These are phyloP conservation scores for Colletotrichum aenigma DNA, from an alignment of 2,329 filamentous ascomycete species.

Conservation along the genomic window DNA sequence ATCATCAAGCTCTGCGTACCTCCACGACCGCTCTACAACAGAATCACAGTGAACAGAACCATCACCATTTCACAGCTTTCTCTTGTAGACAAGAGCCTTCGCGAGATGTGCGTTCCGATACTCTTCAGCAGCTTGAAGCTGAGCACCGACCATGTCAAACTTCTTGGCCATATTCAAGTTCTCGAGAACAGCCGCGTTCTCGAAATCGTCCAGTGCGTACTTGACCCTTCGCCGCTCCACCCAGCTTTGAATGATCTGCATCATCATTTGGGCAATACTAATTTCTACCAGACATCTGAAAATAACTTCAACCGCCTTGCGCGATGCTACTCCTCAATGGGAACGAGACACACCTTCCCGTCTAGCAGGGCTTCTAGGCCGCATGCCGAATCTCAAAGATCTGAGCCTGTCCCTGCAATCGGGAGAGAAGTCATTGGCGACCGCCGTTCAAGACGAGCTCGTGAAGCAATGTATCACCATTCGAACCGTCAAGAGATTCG, in stretches of 20 bases:
- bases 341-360: not conserved
- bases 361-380: fast-evolving
- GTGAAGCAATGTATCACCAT: fast-evolving
- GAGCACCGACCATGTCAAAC: fast-evolving
- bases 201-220: not conserved
- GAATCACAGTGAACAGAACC: not conserved
- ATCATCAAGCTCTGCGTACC: not conserved
- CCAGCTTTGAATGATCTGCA: not conserved
- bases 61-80: not conserved
- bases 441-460: fast-evolving
- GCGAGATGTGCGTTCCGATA: not conserved
- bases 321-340: not conserved
- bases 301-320: fast-evolving
- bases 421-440: fast-evolving
- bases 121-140: not conserved
- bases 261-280: fast-evolving
- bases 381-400: not conserved
- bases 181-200: not conserved
- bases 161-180: not conserved
- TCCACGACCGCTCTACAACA: not conserved
- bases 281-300: not conserved
- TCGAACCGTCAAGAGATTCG: fast-evolving
- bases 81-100: not conserved
- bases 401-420: not conserved
- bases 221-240: fast-evolving